Percentiles rank a stretch among this genome's conserved stretches.
Conservation (phyloP, 495 filamentous ascomycete species). For the Bombardia bombarda region DNA sequence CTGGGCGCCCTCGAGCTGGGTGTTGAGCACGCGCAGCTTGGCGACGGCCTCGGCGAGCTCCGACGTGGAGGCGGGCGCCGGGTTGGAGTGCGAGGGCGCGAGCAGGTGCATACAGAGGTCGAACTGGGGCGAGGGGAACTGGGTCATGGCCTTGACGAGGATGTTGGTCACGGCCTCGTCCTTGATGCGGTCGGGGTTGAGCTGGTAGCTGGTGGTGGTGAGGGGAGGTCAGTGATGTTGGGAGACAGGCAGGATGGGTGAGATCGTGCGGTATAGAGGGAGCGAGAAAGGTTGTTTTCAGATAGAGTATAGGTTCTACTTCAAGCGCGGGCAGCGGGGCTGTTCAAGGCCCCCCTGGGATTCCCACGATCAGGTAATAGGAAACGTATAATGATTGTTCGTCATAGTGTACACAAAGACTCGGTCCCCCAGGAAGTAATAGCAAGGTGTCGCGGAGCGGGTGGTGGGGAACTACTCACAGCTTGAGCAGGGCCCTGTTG, state of each 20-base stretch:
- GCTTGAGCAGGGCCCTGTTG: conserved; percentile 90
- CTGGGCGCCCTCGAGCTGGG: conserved; percentile 74
- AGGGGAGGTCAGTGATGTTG: no score
- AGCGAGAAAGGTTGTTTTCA: conserved; percentile 30
- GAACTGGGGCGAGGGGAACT: conserved; percentile 97
- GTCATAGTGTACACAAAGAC: conserved; percentile 44
- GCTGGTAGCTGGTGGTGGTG: conserved; percentile 73
- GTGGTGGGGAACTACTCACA: no score
- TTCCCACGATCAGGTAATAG: conserved; percentile 99
- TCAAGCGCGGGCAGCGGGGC: conserved; percentile 31
- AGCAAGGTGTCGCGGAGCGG: conserved; percentile 2
- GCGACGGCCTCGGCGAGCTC: conserved; percentile 78
- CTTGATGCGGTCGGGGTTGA: conserved; percentile 96
- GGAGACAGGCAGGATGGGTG: no score
- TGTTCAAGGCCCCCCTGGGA: no score
- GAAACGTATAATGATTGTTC: conserved; percentile 82
- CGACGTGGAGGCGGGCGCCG: conserved; percentile 34
- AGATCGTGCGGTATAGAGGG: no score
- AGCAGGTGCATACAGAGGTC: conserved; percentile 88
- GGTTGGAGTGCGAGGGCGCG: conserved; percentile 36
- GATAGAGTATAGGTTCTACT: conserved; percentile 54
- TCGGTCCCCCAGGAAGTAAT: conserved; percentile 1
- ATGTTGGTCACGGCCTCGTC: conserved; percentile 97
- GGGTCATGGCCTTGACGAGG: conserved; percentile 93
- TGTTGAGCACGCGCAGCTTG: conserved; percentile 77